Base-by-base conservation (phyloP, 371 early-diverging fungal genomes). In the Mortierella sp. region DNA sequence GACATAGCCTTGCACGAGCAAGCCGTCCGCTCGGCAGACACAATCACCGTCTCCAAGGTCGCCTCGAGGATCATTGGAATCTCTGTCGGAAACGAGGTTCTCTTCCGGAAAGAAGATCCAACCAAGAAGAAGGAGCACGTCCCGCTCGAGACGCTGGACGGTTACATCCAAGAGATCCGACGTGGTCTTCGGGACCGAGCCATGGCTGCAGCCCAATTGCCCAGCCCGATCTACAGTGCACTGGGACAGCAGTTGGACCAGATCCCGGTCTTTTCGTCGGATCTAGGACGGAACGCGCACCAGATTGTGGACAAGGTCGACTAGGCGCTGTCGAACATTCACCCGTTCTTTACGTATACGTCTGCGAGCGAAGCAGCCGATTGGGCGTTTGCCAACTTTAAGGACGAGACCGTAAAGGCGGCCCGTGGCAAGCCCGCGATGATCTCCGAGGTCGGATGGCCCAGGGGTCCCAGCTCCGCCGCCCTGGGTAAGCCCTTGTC, bases 361-460 rank as follows among this genome's bases (percentile, higher is more conserved):
- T 24, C 64, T 22, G 85, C 85, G 22, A 39, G 70, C 2, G 10
- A 77, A 10, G 91, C 89, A 8, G 84, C 85, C 1, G 64, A 66
- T 47, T 87, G 87, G 87, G 74, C 87, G 10, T 79, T 81, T 44
- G 9, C 37, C 14, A 82, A 82, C 71, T 77, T 68, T 31, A 77
- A 37, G 66, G 77, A 77, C 19, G 83, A 90, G 53, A 74, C 85
- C 16, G 40, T 89, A 24, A 61, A 76, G 63, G 81, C 81, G 2
- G 66, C 85, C 13, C 85, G 82, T 0, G 73, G 72, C 39, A 90
- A 90, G 55, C 79, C 77, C 2, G 88, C 90, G 4, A 83, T 86
- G 45, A 87, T 91, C 39, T 91, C 91, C 34, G 91, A 92, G 76
- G 87, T 90, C 24, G 92, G 92, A 79, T 92, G 92, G 92, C 92